These are phyloP conservation scores for Naematelia encephala DNA, from an alignment of 768 basidiomycete species.

Conservation along the genomic window DNA sequence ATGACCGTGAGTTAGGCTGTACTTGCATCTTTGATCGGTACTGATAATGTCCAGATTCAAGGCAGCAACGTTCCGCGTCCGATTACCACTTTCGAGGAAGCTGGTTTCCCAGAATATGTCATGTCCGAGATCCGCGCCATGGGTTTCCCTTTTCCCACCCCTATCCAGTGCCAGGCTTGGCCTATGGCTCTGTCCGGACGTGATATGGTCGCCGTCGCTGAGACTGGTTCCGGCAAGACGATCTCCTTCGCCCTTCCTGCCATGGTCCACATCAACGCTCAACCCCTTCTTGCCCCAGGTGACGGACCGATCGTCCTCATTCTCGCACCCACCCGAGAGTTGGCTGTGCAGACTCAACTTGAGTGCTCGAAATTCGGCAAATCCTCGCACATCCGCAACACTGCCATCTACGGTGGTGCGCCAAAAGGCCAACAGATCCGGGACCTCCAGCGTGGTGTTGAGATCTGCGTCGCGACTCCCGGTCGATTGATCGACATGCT, in stretches of 20 bases:
- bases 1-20: slow-evolving; percentile 64
- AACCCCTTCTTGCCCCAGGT: slow-evolving; percentile 85
- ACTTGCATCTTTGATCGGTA: not conserved
- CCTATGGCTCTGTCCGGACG: slow-evolving; percentile 95
- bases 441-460: slow-evolving; percentile 92
- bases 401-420: slow-evolving; percentile 97
- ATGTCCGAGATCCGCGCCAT: slow-evolving; percentile 89
- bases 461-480: slow-evolving; percentile 99
- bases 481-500: slow-evolving; percentile 99
- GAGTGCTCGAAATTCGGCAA: slow-evolving; percentile 97
- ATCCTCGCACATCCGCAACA: slow-evolving; percentile 89
- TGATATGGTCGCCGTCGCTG: slow-evolving; percentile 87
- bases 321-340: slow-evolving; percentile 94
- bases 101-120: slow-evolving; percentile 93
- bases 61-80: slow-evolving; percentile 85
- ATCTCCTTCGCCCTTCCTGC: slow-evolving; percentile 97
- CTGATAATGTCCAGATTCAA: slow-evolving; percentile 64
- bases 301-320: slow-evolving; percentile 97
- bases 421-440: slow-evolving; percentile 98
- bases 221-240: slow-evolving; percentile 98
- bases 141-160: slow-evolving; percentile 84
- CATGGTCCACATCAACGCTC: slow-evolving; percentile 99
- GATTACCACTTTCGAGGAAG: slow-evolving; percentile 86
- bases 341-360: slow-evolving; percentile 97
- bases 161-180: slow-evolving; percentile 99